Base-by-base conservation (phyloP, 2,329 filamentous ascomycete genomes). In the Penicillium sp. region DNA sequence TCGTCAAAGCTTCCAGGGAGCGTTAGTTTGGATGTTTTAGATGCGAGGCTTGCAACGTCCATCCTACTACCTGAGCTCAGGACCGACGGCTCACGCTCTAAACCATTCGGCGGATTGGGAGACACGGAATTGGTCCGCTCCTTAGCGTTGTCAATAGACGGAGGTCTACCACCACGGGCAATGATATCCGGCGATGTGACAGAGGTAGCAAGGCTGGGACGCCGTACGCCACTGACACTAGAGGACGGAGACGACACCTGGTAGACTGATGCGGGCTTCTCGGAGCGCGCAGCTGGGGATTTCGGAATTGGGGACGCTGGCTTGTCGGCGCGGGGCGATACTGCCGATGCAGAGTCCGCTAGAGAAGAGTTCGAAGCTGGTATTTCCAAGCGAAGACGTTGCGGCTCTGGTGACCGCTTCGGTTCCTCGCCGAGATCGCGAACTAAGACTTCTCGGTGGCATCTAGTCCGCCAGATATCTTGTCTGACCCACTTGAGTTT, bases 401-500 rank as follows among this genome's bases (percentile, higher is more conserved):
- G 66, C 46, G 61, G 65, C 35, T 73, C 72, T n/a, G 59, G 64
- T 72, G 78, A 31, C 72, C 75, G 61, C 72, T 61, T 67, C 19
- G 61, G 66, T 61, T 64, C 93, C 68, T 97, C 92, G 58, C 94
- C 90, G 8, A 98, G 81, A 73, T 99, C 95, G 76, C 93, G 85
- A 5, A 88, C 83, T 21, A 99, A 81, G 63, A 98, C 93, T 70
- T 97, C 94, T 47, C 90, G 89, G 76, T 99, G 93, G 67, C 93
- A 97, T 72, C 88, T 94, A 70, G 94, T 86, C 58, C 89, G 91
- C 92, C 93, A 97, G 21, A 97, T 95, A 67, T 97, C 92, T 74
- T 96, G 90, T 64, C 94, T 86, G n/a, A 90, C 89, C 94, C 94
- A 97, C 75, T 95, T 96, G 63, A 99, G 80, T 74, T 94, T 93